Evolutionary conservation across 805 yeast species (phyloP).

Genomic region (Yarrowia bubula): DNA sequence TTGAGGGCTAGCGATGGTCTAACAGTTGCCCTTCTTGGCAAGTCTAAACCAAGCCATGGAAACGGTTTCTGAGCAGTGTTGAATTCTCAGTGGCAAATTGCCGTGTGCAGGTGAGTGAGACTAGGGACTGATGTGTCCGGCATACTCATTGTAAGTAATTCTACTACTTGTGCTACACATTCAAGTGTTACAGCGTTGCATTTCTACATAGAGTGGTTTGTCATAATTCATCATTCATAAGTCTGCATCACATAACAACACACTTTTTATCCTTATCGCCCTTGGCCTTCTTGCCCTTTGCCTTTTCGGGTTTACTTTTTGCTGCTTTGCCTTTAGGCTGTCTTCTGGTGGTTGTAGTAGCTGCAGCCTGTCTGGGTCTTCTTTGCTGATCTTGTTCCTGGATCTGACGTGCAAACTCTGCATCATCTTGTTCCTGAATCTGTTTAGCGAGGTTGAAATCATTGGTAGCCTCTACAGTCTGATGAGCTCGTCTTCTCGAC

Average conservation of each 20-base stretch:
- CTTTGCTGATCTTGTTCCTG: constrained; percentile 19
- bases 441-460: constrained; percentile 39
- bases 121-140: too few relatives aligned
- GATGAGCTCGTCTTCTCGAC: neutral
- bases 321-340: constrained; percentile 1
- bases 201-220: too few relatives aligned
- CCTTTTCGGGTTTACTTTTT: constrained; percentile 2
- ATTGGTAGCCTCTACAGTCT: constrained; percentile 28
- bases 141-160: too few relatives aligned
- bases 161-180: too few relatives aligned
- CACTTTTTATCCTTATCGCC: constrained; percentile 29
- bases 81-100: too few relatives aligned
- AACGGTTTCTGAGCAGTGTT: too few relatives aligned
- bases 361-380: neutral
- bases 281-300: neutral
- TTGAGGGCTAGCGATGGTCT: too few relatives aligned
- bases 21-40: too few relatives aligned
- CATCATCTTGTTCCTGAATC: constrained; percentile 38
- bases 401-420: constrained; percentile 31
- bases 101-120: too few relatives aligned
- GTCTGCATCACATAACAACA: constrained; percentile 15
- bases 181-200: too few relatives aligned
- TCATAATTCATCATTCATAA: neutral
- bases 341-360: neutral
- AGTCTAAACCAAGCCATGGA: too few relatives aligned